phyloP scores from a whole-genome alignment of 495 filamentous ascomycete species.

The Thermochaetoides thermophila region DNA sequence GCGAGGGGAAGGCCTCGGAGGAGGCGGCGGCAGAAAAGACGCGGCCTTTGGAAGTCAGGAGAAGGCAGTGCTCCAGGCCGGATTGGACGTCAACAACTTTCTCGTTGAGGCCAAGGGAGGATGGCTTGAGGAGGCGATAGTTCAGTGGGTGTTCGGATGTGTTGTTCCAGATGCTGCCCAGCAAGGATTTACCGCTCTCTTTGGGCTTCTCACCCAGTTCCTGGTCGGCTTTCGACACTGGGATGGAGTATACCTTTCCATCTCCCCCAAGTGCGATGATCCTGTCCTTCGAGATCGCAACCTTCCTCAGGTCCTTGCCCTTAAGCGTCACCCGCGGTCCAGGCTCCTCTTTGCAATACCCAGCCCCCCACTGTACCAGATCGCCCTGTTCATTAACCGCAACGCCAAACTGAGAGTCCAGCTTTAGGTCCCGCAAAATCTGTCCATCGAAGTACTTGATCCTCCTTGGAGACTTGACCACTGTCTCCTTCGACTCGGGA shows the following conservation, averaged over 20 bases:
- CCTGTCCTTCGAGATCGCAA: conserved; percentile 64
- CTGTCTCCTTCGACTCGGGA: conserved; percentile 59
- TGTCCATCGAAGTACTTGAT: conserved; percentile 75
- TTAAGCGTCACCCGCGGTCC: conserved; percentile 55
- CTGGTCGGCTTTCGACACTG: conserved; percentile 62
- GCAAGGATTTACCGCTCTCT: conserved; percentile 40
- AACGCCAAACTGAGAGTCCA: conserved; percentile 70
- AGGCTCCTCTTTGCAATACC: conserved; percentile 37
- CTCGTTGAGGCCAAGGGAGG: conserved; percentile 54
- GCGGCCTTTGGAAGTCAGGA: conserved; percentile 74
- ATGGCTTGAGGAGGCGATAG: conserved; percentile 57
- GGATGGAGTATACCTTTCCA: conserved; percentile 77
- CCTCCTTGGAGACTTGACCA: conserved; percentile 65
- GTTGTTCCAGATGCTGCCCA: conserved; percentile 75
- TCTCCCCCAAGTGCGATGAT: conserved; percentile 63
- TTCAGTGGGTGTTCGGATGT: conserved; percentile 36
- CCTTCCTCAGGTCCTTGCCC: conserved; percentile 62
- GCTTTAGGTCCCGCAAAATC: conserved; percentile 73
- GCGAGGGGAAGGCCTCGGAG: conserved; percentile 59
- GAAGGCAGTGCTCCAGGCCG: conserved; percentile 70
- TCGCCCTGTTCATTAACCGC: conserved; percentile 82
- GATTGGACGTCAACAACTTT: conserved; percentile 56
- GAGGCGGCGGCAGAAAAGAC: conserved; percentile 74
- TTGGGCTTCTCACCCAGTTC: conserved; percentile 43
- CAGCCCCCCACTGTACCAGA: conserved; percentile 80